Percentiles rank a stretch among this genome's conserved stretches.
phyloP scores from a whole-genome alignment of 2,329 filamentous ascomycete species.

The Pseudogymnoascus sp. region DNA sequence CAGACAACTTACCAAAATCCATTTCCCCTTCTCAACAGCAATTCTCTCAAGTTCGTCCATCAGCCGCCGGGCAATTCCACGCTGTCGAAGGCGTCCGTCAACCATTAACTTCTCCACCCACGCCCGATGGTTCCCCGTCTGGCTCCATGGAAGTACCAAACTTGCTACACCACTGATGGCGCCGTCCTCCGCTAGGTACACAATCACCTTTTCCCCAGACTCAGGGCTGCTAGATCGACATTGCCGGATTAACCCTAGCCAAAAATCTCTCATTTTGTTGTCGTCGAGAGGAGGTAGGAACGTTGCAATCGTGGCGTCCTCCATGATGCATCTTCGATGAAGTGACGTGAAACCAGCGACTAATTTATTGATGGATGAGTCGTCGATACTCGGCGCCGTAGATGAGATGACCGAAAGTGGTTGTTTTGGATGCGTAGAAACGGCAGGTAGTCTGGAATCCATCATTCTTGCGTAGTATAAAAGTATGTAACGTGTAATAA shows the following conservation, averaged over 20 bases:
- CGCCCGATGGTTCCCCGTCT: conserved; percentile 49
- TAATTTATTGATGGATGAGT: background rate
- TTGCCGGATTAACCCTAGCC: conserved; percentile 32
- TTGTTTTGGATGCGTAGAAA: background rate
- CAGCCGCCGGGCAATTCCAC: conserved; percentile 44
- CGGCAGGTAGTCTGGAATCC: background rate
- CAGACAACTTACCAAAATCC: conserved; percentile 43
- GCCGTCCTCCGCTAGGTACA: conserved; percentile 37
- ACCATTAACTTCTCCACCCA: conserved; percentile 52
- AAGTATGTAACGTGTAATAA: background rate
- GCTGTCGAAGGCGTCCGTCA: conserved; percentile 40
- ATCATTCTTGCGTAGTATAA: background rate
- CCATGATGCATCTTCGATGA: conserved; percentile 50
- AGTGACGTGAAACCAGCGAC: conserved; percentile 48
- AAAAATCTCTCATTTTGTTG: conserved; percentile 48
- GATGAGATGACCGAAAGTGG: background rate
- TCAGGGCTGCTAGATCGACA: conserved; percentile 40
- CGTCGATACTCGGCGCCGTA: background rate
- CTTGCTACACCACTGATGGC: conserved; percentile 49
- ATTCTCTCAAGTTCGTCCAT: conserved; percentile 48
- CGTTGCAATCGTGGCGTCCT: conserved; percentile 46
- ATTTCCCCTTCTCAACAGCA: conserved; percentile 40
- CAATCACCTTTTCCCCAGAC: conserved; percentile 41
- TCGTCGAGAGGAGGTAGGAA: conserved; percentile 53
- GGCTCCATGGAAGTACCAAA: conserved; percentile 41